These are phyloP conservation scores for Leonotis leonurus DNA, from an alignment of 257 asterid genomes.

Conservation along the genomic window DNA sequence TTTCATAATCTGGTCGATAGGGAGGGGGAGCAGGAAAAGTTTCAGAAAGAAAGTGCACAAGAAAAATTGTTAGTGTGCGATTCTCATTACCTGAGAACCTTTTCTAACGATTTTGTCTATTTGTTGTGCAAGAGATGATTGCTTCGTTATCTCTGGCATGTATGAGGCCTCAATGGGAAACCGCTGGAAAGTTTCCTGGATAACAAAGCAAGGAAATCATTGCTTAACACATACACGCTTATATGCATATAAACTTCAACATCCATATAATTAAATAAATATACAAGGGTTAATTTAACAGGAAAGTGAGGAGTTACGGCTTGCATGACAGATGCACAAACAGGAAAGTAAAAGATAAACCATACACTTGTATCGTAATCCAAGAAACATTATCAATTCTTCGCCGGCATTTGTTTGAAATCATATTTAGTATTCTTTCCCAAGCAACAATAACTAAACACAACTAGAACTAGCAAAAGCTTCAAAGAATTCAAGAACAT, in stretches of 20 bases:
- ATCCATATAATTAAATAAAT: background rate
- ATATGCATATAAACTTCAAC: background rate
- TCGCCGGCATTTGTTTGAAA: background rate
- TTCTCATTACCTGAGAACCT: constrained; percentile 65
- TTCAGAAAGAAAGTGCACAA: background rate
- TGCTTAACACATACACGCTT: background rate
- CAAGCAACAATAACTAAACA: background rate
- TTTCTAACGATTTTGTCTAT: constrained; percentile 73
- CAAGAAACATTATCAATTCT: background rate
- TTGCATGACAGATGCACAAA: background rate
- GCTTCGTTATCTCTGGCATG: constrained; percentile 77
- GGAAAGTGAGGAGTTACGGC: background rate
- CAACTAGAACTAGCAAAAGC: background rate
- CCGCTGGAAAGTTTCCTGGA: constrained; percentile 82
- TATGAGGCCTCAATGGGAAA: constrained; percentile 75
- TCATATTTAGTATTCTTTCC: background rate
- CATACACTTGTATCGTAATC: background rate
- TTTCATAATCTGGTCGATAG: background rate
- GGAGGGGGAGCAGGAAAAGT: background rate
- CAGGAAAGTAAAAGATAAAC: background rate
- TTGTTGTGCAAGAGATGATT: constrained; percentile 88
- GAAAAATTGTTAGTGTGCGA: background rate
- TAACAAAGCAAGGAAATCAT: constrained; percentile 1
- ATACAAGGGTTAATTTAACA: background rate
- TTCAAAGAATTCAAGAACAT: background rate